Conservation (phyloP, 371 early-diverging fungal species). For the Nematocida ausubeli region DNA sequence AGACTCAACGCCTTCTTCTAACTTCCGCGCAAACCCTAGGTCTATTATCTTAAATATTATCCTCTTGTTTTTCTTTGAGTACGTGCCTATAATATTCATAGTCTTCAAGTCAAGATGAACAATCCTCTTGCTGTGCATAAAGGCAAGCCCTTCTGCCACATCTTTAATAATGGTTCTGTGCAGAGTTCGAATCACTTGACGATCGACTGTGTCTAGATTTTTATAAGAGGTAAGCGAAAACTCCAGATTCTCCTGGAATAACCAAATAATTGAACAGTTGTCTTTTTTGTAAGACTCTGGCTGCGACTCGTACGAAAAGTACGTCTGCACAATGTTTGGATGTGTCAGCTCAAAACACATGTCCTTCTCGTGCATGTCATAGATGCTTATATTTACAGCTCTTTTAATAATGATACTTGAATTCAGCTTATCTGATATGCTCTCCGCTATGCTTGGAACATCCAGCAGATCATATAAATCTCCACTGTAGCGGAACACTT, state of each 20-base stretch:
- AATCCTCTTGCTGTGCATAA: conserved; percentile 62
- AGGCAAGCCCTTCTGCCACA: conserved; percentile 57
- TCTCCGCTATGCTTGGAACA: not conserved
- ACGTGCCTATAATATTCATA: conserved; percentile 64
- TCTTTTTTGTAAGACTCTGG: conserved; percentile 41
- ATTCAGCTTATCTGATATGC: not conserved
- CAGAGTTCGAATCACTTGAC: not conserved
- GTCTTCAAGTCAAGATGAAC: conserved; percentile 68
- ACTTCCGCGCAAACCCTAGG: conserved; percentile 61
- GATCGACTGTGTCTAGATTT: conserved; percentile 36
- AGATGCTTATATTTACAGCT: conserved; percentile 46
- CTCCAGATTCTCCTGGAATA: conserved; percentile 63
- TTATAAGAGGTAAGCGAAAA: conserved; percentile 50
- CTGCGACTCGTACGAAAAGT: conserved; percentile 35
- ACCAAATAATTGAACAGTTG: conserved; percentile 61
- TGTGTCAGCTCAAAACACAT: conserved; percentile 38
- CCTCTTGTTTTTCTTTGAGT: conserved; percentile 20
- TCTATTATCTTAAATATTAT: conserved; percentile 67
- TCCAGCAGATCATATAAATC: not conserved
- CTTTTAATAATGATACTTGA: conserved; percentile 59
- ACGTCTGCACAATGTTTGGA: conserved; percentile 58
- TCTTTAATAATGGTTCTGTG: conserved; percentile 60
- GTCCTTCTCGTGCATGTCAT: conserved; percentile 57
- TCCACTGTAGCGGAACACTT: not conserved
- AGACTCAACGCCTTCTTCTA: not conserved